Base-by-base conservation (phyloP, 345 rosid genomes). In the Linum tenue region DNA sequence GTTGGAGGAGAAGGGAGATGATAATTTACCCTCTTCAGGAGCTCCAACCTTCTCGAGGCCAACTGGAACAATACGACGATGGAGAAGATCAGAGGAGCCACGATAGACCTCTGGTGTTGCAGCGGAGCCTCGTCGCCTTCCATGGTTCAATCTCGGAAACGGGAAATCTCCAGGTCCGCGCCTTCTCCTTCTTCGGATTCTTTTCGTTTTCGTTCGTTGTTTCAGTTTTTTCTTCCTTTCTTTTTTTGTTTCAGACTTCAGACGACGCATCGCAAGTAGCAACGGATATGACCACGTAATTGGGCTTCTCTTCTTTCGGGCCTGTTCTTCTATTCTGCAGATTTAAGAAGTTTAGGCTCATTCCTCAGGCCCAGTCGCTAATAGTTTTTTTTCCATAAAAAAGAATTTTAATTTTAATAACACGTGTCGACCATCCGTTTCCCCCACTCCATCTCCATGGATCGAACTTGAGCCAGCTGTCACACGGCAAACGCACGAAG, bases 21-120 rank as follows among this genome's bases (percentile, higher is more conserved):
- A 22, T 22, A 22, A 22, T 22, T 39, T 67, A 86, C 92, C 91
- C 79, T 87, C 75, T 81, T 80, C 65, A 75, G 58, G 68, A 70
- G 79, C 16, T 83, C 79, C 65, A 85, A 71, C 65, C 72, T 73
- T 61, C 71, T 68, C 39, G 83, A 70, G 35, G 73, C 58, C 55
- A 83, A 71, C 43, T 84, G 94, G 71, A 90, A 90, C 39, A 44
- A 51, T 6, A 78, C 44, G 39, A 87, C 80, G 62, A 80, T 11
- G 64, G 84, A 63, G 73, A 90, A 83, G 41, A 83, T 80, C 37
- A 87, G 9, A 69, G 90, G 83, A 66, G 91, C 94, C 6, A 83
- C 89, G 60, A 80, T 0, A 39, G 79, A 77, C 64, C 83, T 68
- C 41, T 75, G 68, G 39, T 63, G 64, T 55, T 67, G 43, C 16